Conservation (phyloP, 1,139 yeast species). For the Candida pseudoviswanathii region DNA sequence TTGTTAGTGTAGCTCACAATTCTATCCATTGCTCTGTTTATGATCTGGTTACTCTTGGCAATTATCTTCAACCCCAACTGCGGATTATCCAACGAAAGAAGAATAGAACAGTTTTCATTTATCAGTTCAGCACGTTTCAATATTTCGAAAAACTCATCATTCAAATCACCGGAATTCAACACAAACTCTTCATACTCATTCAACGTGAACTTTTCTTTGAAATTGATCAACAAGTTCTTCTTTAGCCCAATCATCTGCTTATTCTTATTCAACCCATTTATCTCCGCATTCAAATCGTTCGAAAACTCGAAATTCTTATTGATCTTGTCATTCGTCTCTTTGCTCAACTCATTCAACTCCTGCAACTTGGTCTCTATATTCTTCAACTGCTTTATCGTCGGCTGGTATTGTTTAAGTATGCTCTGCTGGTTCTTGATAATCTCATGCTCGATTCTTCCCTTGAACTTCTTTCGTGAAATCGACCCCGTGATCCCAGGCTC, state of each 20-base stretch:
- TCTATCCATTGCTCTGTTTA: slow-evolving; percentile 55
- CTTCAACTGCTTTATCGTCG: slow-evolving; percentile 51
- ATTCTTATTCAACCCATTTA: slow-evolving; percentile 42
- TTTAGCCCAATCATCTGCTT: slow-evolving; percentile 51
- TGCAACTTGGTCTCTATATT: slow-evolving; percentile 42
- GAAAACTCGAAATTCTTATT: slow-evolving; percentile 25
- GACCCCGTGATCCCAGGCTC: slow-evolving; percentile 61
- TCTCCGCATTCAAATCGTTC: slow-evolving; percentile 31
- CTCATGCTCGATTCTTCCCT: slow-evolving; percentile 73
- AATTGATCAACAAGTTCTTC: slow-evolving; percentile 55
- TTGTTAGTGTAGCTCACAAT: slow-evolving; percentile 40
- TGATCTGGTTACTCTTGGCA: slow-evolving; percentile 55
- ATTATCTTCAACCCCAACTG: slow-evolving; percentile 71
- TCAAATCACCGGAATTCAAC: slow-evolving; percentile 44
- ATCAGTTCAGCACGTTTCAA: slow-evolving; percentile 65
- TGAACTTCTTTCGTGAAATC: slow-evolving; percentile 56
- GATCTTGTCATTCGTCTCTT: slow-evolving; percentile 40
- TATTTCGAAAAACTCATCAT: slow-evolving; percentile 62
- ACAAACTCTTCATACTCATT: slow-evolving; percentile 71
- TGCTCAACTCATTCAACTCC: slow-evolving; percentile 38
- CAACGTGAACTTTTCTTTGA: slow-evolving; percentile 67
- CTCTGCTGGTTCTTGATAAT: slow-evolving; percentile 61
- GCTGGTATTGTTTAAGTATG: slow-evolving; percentile 63
- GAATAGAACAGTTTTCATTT: slow-evolving; percentile 66
- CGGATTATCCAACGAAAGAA: slow-evolving; percentile 71